Evolutionary conservation across 148 eudicot species (phyloP), one percentile per base, ranked within the genome.

Genomic region (Vaccinium darrowii): DNA sequence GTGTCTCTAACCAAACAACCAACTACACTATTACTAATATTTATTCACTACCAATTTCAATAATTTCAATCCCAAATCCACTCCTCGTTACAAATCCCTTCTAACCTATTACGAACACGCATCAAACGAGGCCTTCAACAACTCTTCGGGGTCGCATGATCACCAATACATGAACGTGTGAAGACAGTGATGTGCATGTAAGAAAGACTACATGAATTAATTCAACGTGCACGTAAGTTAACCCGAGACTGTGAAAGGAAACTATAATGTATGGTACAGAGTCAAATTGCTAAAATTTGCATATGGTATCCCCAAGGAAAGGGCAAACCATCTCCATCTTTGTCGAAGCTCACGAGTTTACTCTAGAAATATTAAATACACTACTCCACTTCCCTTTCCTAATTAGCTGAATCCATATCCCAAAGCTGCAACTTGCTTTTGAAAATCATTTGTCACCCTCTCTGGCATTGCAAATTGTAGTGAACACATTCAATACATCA

Each of bases 301-400:
- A 25, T 25, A 11, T 69, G 74, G 74, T 69, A 11, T 69, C 74
- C 74, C 74, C 39, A 12, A 69, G 74, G 13, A 69, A 69, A 69
- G 74, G 74, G 74, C 74, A 69, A 69, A 27, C 74, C 39, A 69
- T 25, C 74, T 27, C 39, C 39, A 69, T 12, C 74, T 69, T 69
- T 69, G 74, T 27, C 74, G 39, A 69, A 27, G 8, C 74, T 69
- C 74, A 69, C 74, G 74, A 69, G 74, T 11, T 69, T 27, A 11
- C 18, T 69, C 74, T 27, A 69, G 14, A 69, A 69, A 69, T 69
- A 69, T 25, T 69, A 12, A 69, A 69, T 30, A 25, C 74, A 27
- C 5, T 43, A 43, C 47, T 43, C 7, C 47, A 69, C 74, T 69
- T 69, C 5, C 74, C 74, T 27, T 69, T 69, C 36, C 1, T 25